Base-by-base conservation (phyloP, 805 yeast species). In the Ogataea corticis region DNA sequence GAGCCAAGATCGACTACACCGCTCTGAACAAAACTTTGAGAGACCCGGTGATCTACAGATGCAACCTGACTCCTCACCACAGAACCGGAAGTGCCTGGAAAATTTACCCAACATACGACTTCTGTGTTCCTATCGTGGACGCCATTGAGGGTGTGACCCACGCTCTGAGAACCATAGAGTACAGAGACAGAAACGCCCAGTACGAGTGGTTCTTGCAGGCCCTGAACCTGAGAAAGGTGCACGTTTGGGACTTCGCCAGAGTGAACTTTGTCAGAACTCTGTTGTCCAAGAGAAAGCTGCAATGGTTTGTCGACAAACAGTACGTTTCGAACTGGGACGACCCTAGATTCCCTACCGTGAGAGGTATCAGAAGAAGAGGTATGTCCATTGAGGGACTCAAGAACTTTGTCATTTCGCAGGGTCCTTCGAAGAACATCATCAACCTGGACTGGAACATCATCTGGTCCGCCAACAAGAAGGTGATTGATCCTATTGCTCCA, bases 291-390 rank as follows among this genome's bases (percentile, higher is more conserved):
- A 86, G 99, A 76, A 94, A 94, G 76, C 78, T 94, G 65, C 99
- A 95, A 75, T 94, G 99, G 99, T 90, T 94, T 70, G 99, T 94
- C 52, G 98, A 94, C 75, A 85, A 88, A 68, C 74, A 80, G 34
- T 76, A 85, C 59, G 99, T 94, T 48, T 61, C 78, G 18, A 90
- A 89, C 72, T 94, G 99, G 99, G 97, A 94, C 64, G 99, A 94
- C 69, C 99, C 99, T 59, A 81, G 99, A 69, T 94, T 94, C 89
- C 99, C 99, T 57, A 94, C 99, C 38, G 96, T 94, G 32, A 85
- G 98, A 70, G 99, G 99, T 75, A 97, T 92, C 43, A 88, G 97
- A 76, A 85, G 99, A 78, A 87, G 99, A 76, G 99, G 99, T 75
- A 94, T 94, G 99, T 83, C 97, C 32, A 95, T 94, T 52, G 97